Evolutionary conservation across 495 filamentous ascomycete genomes (phyloP).

Genomic region (Annulohypoxylon bovei): DNA sequence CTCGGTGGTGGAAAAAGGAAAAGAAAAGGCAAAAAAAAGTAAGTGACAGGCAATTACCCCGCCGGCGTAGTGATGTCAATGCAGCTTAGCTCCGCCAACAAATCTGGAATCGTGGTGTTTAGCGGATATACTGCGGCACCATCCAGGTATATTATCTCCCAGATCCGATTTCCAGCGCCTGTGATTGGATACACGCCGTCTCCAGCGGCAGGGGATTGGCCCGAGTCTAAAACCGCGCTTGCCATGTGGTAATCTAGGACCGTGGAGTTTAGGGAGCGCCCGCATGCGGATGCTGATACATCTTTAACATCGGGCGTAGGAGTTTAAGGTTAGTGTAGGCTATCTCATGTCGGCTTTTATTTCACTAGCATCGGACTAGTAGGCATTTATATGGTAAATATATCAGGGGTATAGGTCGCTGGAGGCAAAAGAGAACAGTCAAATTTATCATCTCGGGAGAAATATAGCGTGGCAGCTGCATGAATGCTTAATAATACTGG

Average conservation of each 20-base stretch:
- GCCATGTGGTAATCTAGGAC: neutral
- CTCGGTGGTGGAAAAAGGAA: no score
- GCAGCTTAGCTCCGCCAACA: neutral
- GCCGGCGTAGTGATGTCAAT: constrained; percentile 3
- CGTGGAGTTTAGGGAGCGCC: neutral
- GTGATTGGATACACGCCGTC: neutral
- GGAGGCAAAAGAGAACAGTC: no score
- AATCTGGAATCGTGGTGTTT: neutral
- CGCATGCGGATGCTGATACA: neutral
- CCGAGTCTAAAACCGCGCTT: neutral
- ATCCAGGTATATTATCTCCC: neutral
- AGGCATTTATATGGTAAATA: no score
- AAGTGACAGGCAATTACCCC: constrained; percentile 1
- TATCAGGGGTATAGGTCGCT: no score
- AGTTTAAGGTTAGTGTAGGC: neutral
- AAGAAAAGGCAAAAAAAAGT: neutral
- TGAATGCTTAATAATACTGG: neutral
- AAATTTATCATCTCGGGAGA: neutral
- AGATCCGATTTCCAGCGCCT: neutral
- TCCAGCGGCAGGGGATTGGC: neutral
- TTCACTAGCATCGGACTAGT: neutral
- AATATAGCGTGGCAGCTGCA: neutral
- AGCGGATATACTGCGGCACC: neutral
- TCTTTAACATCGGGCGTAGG: neutral
- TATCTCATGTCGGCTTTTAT: neutral